Conservation (phyloP, 768 basidiomycete species). For the Trametopsis cervina region DNA sequence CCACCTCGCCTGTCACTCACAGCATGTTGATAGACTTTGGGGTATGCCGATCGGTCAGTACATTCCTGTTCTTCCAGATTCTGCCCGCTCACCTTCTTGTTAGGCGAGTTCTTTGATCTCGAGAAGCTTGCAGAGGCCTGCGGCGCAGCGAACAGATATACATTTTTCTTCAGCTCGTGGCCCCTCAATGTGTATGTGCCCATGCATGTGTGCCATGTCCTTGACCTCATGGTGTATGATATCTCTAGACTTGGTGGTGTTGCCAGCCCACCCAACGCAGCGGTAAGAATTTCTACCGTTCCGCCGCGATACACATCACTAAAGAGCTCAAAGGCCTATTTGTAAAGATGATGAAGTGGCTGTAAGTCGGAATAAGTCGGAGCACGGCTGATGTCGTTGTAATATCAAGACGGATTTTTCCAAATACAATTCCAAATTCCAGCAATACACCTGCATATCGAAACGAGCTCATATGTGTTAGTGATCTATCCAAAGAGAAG, state of each 20-base stretch:
- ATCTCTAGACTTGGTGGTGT: constrained; percentile 50
- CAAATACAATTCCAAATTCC: too few species aligned
- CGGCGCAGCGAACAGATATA: constrained; percentile 51
- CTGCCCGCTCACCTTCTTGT: background rate
- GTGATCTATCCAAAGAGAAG: too few species aligned
- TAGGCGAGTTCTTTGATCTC: constrained; percentile 69
- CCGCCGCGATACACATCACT: too few species aligned
- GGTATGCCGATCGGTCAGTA: constrained; percentile 63
- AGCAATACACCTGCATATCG: too few species aligned
- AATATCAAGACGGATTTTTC: too few species aligned
- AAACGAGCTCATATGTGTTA: too few species aligned
- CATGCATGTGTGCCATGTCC: background rate
- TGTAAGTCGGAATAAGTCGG: too few species aligned
- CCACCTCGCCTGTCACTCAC: background rate
- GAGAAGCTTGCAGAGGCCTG: constrained; percentile 54
- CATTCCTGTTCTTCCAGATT: background rate
- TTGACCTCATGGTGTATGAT: background rate
- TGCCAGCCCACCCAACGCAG: constrained; percentile 66
- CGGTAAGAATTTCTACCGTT: constrained; percentile 51
- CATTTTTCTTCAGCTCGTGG: constrained; percentile 75
- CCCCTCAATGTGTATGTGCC: constrained; percentile 58
- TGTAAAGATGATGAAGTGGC: too few species aligned
- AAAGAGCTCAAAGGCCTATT: too few species aligned
- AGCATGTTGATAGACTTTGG: constrained; percentile 41
- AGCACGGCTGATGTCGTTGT: too few species aligned